These are phyloP conservation scores for Lepidium didymum DNA, from an alignment of 345 rosid genomes.

Conservation along the genomic window DNA sequence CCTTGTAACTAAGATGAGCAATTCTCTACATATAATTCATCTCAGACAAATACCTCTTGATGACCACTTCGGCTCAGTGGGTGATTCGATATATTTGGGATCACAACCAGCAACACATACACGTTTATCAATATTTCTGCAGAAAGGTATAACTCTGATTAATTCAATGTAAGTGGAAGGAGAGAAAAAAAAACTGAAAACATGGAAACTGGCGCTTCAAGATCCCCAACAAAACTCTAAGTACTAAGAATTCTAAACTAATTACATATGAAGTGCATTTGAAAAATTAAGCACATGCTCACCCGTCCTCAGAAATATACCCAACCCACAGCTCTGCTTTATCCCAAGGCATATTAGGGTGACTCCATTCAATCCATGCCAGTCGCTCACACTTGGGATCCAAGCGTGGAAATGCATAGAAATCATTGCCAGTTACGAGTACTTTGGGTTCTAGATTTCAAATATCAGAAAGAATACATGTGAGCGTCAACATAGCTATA, in stretches of 20 bases:
- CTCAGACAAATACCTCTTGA: slow-evolving; percentile 68
- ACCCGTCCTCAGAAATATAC: slow-evolving; percentile 77
- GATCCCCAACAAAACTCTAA: neutral
- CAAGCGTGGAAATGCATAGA: slow-evolving; percentile 93
- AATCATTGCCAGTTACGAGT: slow-evolving; percentile 68
- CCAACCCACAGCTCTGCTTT: slow-evolving; percentile 93
- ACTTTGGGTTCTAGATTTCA: slow-evolving; percentile 60
- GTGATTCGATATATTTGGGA: slow-evolving; percentile 69
- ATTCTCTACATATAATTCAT: no score
- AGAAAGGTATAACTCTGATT: neutral
- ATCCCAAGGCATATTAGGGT: slow-evolving; percentile 98
- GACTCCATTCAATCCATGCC: slow-evolving; percentile 93
- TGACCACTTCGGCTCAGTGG: slow-evolving; percentile 96
- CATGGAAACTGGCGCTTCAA: neutral
- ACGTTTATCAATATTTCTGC: slow-evolving; percentile 61
- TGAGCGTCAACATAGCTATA: neutral
- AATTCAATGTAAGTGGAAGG: neutral
- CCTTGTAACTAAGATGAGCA: neutral
- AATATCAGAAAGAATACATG: neutral
- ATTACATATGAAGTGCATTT: neutral
- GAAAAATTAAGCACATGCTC: slow-evolving; percentile 1
- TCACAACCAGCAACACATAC: slow-evolving; percentile 73
- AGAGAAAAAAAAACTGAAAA: neutral
- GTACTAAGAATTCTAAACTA: neutral
- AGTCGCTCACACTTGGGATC: slow-evolving; percentile 59